Evolutionary conservation across 2,329 filamentous ascomycete species (phyloP).

Genomic region (Sporothrix brunneoviolacea): DNA sequence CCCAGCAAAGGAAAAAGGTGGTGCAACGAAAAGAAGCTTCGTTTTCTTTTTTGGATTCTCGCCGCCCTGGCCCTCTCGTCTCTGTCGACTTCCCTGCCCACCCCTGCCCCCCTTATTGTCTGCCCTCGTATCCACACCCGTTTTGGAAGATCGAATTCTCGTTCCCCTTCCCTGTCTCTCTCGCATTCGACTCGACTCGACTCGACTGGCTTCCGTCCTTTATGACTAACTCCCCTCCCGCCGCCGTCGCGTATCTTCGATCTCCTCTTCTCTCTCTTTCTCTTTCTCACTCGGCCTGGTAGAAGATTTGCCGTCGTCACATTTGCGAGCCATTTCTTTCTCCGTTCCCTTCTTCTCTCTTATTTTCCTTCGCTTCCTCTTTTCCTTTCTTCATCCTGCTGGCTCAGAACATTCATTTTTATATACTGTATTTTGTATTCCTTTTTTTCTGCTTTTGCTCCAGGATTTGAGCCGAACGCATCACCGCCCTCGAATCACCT

Average conservation of each 20-base stretch:
- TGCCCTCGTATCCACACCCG: conserved; percentile 6
- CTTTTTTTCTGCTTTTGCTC: background rate
- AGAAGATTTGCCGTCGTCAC: conserved; percentile 35
- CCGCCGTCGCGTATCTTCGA: conserved; percentile 16
- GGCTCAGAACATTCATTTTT: conserved; percentile 46
- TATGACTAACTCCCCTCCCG: conserved; percentile 33
- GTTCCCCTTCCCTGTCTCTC: background rate
- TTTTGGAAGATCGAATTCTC: background rate
- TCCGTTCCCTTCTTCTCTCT: conserved; percentile 28
- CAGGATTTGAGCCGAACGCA: background rate
- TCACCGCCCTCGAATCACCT: background rate
- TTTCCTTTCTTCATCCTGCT: conserved; percentile 44
- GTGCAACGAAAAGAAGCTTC: conserved; percentile 1
- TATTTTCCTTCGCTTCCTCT: conserved; percentile 30
- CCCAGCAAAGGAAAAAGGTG: background rate
- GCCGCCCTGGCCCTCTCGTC: background rate
- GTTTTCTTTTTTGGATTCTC: background rate
- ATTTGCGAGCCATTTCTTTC: conserved; percentile 31
- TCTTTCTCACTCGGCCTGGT: conserved; percentile 35
- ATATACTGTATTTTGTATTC: conserved; percentile 26
- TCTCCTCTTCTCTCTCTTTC: conserved; percentile 19
- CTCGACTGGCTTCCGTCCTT: conserved; percentile 24
- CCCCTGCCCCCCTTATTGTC: conserved; percentile 12
- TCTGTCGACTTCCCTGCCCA: conserved; percentile 1
- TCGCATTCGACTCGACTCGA: too few relatives aligned